These are phyloP conservation scores for Fusarium poae DNA, from an alignment of 2,329 filamentous ascomycete species.

Conservation along the genomic window DNA sequence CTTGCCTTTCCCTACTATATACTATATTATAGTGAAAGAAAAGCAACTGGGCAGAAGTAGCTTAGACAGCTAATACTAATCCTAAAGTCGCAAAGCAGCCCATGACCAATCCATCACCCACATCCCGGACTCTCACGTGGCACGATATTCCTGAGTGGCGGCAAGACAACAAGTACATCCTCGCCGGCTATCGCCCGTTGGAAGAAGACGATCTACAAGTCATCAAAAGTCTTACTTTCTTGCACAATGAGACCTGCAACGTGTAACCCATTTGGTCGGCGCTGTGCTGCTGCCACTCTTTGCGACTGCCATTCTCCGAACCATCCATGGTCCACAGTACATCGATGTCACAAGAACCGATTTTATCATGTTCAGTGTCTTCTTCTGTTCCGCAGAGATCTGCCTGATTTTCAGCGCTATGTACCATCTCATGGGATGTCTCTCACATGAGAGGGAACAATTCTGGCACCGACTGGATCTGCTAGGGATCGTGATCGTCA, in stretches of 20 bases:
- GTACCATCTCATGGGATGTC: background rate
- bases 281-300: background rate
- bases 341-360: background rate
- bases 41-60: no score
- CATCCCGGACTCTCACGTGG: background rate
- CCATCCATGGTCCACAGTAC: background rate
- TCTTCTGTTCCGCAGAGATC: slow-evolving; percentile 1
- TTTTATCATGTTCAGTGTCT: background rate
- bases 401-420: background rate
- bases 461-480: slow-evolving; percentile 4
- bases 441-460: background rate
- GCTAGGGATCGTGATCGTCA: background rate
- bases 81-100: background rate
- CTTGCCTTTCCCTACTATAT: no score
- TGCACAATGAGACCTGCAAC: slow-evolving; percentile 6
- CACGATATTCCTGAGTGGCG: slow-evolving; percentile 3
- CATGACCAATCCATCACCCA: background rate
- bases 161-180: background rate
- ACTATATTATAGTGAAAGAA: no score
- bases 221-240: slow-evolving; percentile 6
- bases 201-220: background rate
- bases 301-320: background rate
- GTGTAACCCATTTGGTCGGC: background rate
- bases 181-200: background rate
- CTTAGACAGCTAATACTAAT: no score